Evolutionary conservation across 306 rosid genomes (phyloP).

Genomic region (Cicer judaicum): DNA sequence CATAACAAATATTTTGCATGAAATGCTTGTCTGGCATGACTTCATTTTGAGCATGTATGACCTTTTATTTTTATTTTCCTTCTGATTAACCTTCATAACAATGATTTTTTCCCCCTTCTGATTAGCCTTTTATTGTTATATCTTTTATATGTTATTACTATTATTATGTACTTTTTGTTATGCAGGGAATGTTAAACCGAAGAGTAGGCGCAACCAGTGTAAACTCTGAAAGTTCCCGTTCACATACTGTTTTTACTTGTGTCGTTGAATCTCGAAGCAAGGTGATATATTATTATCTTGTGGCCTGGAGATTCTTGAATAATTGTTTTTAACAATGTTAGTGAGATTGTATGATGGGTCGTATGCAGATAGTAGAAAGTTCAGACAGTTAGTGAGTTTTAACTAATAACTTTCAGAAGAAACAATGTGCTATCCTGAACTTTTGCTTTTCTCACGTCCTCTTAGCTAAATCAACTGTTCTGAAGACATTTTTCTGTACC

Average conservation of each 20-base stretch:
- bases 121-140: background rate
- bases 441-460: conserved; percentile 3
- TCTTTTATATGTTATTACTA: background rate
- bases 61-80: background rate
- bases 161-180: conserved; percentile 21
- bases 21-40: conserved; percentile 9
- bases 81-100: background rate
- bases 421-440: conserved; percentile 7
- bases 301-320: conserved; percentile 6
- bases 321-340: background rate
- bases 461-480: conserved; percentile 24
- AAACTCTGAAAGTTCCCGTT: conserved; percentile 93
- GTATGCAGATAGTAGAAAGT: conserved; percentile 25
- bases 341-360: conserved; percentile 25
- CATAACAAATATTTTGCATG: background rate
- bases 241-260: conserved; percentile 95
- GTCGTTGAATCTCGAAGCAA: conserved; percentile 85
- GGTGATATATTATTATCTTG: conserved; percentile 53
- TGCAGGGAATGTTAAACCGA: conserved; percentile 87
- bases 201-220: conserved; percentile 87
- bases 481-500: conserved; percentile 7
- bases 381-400: background rate
- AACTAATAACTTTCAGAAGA: conserved; percentile 7
- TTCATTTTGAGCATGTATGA: conserved; percentile 27
- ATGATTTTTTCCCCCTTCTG: background rate